These are phyloP conservation scores for Cajanus cajan DNA, from an alignment of 306 rosid species.

Conservation along the genomic window DNA sequence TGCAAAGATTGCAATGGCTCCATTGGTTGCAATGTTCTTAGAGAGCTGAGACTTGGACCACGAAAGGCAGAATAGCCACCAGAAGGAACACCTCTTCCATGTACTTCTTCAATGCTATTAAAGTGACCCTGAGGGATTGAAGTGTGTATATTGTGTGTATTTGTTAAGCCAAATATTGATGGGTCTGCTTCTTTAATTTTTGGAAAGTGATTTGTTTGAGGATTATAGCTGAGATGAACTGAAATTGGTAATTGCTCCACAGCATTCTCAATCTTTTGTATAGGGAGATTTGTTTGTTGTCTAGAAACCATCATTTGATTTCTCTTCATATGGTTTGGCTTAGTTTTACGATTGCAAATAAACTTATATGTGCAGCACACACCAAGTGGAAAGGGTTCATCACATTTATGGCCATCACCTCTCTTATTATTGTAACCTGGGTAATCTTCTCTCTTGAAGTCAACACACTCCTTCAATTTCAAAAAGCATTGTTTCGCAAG, in stretches of 20 bases:
- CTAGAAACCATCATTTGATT: neutral
- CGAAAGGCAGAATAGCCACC: neutral
- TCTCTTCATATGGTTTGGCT: neutral
- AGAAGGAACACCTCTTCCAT: conserved; percentile 12
- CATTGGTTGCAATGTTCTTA: conserved; percentile 16
- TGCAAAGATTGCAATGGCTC: conserved; percentile 9
- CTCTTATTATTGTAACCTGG: conserved; percentile 56
- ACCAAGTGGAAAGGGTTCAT: conserved; percentile 55
- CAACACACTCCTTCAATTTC: conserved; percentile 28
- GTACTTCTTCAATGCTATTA: neutral
- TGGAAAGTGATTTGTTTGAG: conserved; percentile 12
- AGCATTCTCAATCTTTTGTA: neutral
- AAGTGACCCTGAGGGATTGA: neutral
- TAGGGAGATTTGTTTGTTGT: conserved; percentile 1
- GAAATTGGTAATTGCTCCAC: neutral
- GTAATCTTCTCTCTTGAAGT: conserved; percentile 52
- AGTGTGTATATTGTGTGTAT: neutral
- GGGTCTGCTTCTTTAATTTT: neutral
- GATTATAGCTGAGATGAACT: neutral
- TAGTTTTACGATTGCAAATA: neutral
- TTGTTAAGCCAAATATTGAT: neutral
- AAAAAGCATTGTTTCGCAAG: conserved; percentile 37
- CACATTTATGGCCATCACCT: conserved; percentile 48
- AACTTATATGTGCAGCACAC: conserved; percentile 58
- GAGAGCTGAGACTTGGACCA: neutral